Conservation (phyloP, 192 early-diverging fungal species). For the Coemansia sp. region DNA sequence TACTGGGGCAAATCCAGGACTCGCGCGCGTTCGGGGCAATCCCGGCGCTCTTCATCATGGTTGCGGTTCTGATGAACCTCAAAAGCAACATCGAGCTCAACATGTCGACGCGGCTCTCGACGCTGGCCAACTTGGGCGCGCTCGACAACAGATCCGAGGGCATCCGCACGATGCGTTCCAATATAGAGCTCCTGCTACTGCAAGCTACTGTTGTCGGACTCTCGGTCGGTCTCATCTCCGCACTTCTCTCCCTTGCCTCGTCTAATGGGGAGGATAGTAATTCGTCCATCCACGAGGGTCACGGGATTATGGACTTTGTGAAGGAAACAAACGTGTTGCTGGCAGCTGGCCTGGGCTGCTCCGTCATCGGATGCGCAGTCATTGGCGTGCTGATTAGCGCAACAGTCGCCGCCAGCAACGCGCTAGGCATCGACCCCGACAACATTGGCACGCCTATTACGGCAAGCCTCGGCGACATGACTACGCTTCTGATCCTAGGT, state of each 20-base stretch:
- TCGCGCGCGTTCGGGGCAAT: slow-evolving; percentile 68
- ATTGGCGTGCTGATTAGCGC: slow-evolving; percentile 71
- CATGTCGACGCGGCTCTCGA: slow-evolving; percentile 81
- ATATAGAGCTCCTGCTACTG: slow-evolving; percentile 71
- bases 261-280: background rate
- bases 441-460: slow-evolving; percentile 54
- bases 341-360: slow-evolving; percentile 65
- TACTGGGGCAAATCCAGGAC: slow-evolving; percentile 66
- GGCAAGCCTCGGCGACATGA: slow-evolving; percentile 55
- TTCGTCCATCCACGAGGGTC: background rate
- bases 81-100: slow-evolving; percentile 94
- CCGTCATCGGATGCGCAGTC: slow-evolving; percentile 67
- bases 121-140: slow-evolving; percentile 66
- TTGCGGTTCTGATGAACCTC: slow-evolving; percentile 80
- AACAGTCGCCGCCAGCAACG: slow-evolving; percentile 64
- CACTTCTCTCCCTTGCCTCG: slow-evolving; percentile 47
- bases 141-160: slow-evolving; percentile 58
- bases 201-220: slow-evolving; percentile 71
- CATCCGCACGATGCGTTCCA: slow-evolving; percentile 64
- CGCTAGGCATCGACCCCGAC: slow-evolving; percentile 72
- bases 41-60: slow-evolving; percentile 79
- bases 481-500: slow-evolving; percentile 42
- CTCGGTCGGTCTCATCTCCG: slow-evolving; percentile 69
- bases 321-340: slow-evolving; percentile 53
- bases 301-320: background rate